phyloP scores from a whole-genome alignment of 1,284 basidiomycete species.

The Ustilago loliicola region DNA sequence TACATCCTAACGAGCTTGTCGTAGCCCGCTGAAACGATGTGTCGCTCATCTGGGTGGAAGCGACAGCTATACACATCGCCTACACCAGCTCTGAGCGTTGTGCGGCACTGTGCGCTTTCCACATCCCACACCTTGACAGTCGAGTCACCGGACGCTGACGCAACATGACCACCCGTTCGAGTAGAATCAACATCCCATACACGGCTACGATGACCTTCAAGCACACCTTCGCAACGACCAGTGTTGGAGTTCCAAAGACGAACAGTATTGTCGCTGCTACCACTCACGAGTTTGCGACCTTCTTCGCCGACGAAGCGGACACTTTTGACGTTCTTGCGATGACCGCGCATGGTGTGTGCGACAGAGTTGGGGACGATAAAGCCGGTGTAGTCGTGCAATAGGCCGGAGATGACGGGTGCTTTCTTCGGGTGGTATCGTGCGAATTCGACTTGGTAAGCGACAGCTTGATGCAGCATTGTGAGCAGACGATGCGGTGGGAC shows the following conservation, averaged over 20 bases:
- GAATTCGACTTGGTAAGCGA: conserved; percentile 72
- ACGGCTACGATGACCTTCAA: conserved; percentile 71
- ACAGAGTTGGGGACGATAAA: conserved; percentile 63
- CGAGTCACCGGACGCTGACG: conserved; percentile 72
- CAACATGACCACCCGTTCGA: conserved; percentile 62
- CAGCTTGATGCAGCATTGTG: conserved; percentile 72
- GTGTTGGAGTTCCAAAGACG: conserved; percentile 65
- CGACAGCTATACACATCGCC: conserved; percentile 73
- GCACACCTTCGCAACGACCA: conserved; percentile 57
- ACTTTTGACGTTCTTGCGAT: conserved; percentile 73
- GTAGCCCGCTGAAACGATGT: conserved; percentile 72
- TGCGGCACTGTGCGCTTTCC: conserved; percentile 39
- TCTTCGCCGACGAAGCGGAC: conserved; percentile 72
- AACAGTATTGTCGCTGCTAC: conserved; percentile 70
- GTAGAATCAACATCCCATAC: conserved; percentile 72
- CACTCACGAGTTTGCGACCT: conserved; percentile 71
- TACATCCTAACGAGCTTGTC: conserved; percentile 73
- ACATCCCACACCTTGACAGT: conserved; percentile 72
- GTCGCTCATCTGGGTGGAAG: conserved; percentile 71
- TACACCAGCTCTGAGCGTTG: conserved; percentile 50
- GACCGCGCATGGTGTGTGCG: conserved; percentile 68
- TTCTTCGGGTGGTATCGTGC: conserved; percentile 68
- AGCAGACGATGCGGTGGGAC: conserved; percentile 72
- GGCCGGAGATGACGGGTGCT: conserved; percentile 66
- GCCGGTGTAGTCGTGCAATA: conserved; percentile 62